Base-by-base conservation (phyloP, 2,329 filamentous ascomycete species). In the Pestalotiopsis fici region DNA sequence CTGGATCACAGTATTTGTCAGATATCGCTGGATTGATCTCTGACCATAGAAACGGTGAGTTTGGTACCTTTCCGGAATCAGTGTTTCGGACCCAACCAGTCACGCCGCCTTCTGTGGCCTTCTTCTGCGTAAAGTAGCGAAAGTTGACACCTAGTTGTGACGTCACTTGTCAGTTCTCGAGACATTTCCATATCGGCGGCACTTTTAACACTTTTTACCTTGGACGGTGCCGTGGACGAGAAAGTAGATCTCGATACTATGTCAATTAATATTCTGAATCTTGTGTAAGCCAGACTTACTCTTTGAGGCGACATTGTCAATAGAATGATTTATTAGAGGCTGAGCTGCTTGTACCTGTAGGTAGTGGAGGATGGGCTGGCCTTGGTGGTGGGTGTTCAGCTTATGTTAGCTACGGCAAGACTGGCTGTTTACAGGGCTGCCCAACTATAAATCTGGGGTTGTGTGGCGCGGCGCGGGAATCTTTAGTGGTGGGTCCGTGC, bases 211-310 rank as follows among this genome's bases (percentile, higher is more conserved):
- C 31, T 35, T 35, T 11, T 69, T 80, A 90, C 91, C 91, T 85
- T 94, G 91, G 13, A 94, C 91, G 50, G 84, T 84, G 65, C 91
- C 91, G 72, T 92, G 88, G 67, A 89, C 90, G 18, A 87, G 79
- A 75, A 90, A 91, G 72, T 88, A 88, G 37, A 90, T 79, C 88
- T 90, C 31, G 25, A 35, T 23, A 3, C 3, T 9, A 25, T 18
- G 50, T 65, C 11, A 65, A 25, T 25, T 12, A 31, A 1, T 4
- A 18, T 37, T 25, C 13, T 21, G 4, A 23, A 3, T 2, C 18
- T 13, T 23, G 25, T 13, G 27, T 31, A 2, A 31, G 11, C 7
- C 11, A 21, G 2, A 66, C 72, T 60, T 74, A 81, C 81, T 68
- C 81, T 75, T 75, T 78, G 79, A 15, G 73, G 71, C 80, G 43